Percentiles rank a stretch among this genome's conserved stretches.
These are phyloP conservation scores for Narthecium ossifragum DNA, from an alignment of 106 monocot species.

Conservation along the genomic window DNA sequence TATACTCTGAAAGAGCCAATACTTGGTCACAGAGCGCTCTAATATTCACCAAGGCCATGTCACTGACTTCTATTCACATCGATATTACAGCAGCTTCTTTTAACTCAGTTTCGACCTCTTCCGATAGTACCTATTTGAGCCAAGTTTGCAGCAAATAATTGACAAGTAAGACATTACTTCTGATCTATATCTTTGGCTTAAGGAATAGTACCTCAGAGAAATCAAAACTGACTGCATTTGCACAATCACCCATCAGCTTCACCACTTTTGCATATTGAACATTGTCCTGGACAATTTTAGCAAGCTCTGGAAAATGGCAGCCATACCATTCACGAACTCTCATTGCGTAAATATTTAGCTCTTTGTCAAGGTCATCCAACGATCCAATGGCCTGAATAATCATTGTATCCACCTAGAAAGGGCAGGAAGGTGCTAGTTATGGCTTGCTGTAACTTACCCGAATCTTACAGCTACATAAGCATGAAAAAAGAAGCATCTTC, in stretches of 20 bases:
- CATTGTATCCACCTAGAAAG: constrained; percentile 86
- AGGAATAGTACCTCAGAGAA: constrained; percentile 89
- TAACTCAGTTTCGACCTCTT: constrained; percentile 68
- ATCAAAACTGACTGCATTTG: constrained; percentile 73
- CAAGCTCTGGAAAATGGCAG: constrained; percentile 96
- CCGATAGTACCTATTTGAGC: constrained; percentile 45
- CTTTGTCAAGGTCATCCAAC: constrained; percentile 93
- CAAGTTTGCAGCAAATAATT: no score
- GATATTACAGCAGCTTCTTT: constrained; percentile 81
- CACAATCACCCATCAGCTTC: constrained; percentile 85
- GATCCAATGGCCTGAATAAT: constrained; percentile 92
- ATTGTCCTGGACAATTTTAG: constrained; percentile 83
- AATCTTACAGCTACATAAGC: no score
- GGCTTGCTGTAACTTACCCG: no score
- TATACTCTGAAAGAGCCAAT: constrained; percentile 79
- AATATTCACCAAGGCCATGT: constrained; percentile 66
- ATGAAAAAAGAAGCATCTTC: no score
- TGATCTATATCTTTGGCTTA: no score
- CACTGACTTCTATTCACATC: constrained; percentile 95
- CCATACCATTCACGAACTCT: constrained; percentile 99
- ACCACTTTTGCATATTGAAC: constrained; percentile 86
- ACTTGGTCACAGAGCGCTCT: constrained; percentile 85
- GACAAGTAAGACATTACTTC: background rate
- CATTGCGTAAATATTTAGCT: constrained; percentile 96
- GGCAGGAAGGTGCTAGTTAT: no score